Percentiles rank a stretch among this genome's conserved stretches.
These are phyloP conservation scores for Crithidia fasciculata DNA, from an alignment of 208 protist species.

Conservation along the genomic window DNA sequence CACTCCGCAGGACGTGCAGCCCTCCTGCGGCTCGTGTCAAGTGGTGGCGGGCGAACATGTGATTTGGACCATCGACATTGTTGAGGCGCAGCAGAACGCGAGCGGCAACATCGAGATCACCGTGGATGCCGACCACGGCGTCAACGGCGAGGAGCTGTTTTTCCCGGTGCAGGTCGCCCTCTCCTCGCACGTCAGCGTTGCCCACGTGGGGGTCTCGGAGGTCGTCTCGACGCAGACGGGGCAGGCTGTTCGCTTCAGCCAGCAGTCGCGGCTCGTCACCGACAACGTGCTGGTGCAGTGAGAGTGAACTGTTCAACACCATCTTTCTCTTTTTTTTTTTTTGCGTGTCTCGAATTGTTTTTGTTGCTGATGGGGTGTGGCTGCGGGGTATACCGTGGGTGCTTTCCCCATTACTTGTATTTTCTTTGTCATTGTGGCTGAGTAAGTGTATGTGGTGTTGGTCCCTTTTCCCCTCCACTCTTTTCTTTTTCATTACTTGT, in stretches of 20 bases:
- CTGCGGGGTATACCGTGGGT: too few species aligned
- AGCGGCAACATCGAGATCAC: slow-evolving; percentile 77
- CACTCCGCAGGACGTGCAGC: slow-evolving; percentile 33
- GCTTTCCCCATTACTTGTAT: too few species aligned
- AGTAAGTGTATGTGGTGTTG: too few species aligned
- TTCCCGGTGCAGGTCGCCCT: slow-evolving; percentile 81
- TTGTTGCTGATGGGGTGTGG: too few species aligned
- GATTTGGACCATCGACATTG: slow-evolving; percentile 68
- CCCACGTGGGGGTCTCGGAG: slow-evolving; percentile 58
- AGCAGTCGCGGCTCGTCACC: slow-evolving; percentile 52
- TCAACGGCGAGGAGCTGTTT: slow-evolving; percentile 52
- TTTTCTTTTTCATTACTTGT: too few species aligned
- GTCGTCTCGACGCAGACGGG: slow-evolving; percentile 67
- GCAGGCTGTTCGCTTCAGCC: slow-evolving; percentile 62
- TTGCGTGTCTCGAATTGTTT: neutral
- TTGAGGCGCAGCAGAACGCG: slow-evolving; percentile 50
- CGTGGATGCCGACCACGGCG: slow-evolving; percentile 31
- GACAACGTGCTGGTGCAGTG: slow-evolving; percentile 63
- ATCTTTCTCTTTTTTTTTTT: slow-evolving; percentile 14
- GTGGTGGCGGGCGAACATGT: slow-evolving; percentile 36
- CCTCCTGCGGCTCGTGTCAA: slow-evolving; percentile 55
- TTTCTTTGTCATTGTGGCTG: too few species aligned
- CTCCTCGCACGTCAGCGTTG: slow-evolving; percentile 44
- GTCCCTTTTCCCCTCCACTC: too few species aligned
- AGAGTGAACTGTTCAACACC: neutral